phyloP scores from a whole-genome alignment of 257 asterid species.

The Thymus mandschuricus region DNA sequence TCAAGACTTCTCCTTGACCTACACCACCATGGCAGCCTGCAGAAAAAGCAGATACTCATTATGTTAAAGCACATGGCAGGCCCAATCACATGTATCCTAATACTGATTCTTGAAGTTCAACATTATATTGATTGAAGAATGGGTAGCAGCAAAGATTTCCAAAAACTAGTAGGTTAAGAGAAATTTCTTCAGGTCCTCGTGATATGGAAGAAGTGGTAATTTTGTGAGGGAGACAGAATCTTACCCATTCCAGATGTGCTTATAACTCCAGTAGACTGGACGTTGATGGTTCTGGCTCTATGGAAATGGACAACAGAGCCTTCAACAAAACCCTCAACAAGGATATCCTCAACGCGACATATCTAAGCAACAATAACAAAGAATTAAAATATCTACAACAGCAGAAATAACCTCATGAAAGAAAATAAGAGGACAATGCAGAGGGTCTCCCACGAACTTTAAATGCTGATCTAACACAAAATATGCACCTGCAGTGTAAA shows the following conservation, averaged over 20 bases:
- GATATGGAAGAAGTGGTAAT: background rate
- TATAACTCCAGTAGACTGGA: slow-evolving; percentile 77
- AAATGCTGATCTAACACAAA: slow-evolving; percentile 16
- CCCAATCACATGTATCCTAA: background rate
- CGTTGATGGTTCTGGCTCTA: slow-evolving; percentile 80
- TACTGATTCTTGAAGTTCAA: background rate
- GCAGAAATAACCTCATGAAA: slow-evolving; percentile 21
- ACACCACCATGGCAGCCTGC: slow-evolving; percentile 94
- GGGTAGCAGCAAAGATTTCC: slow-evolving; percentile 8
- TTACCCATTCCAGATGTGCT: slow-evolving; percentile 97
- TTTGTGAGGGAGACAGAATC: slow-evolving; percentile 22
- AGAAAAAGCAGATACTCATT: slow-evolving; percentile 26
- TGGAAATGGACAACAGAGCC: slow-evolving; percentile 99
- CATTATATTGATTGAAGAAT: slow-evolving; percentile 19
- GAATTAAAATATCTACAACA: slow-evolving; percentile 14
- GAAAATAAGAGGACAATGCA: slow-evolving; percentile 15
- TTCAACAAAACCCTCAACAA: slow-evolving; percentile 87
- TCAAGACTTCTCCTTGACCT: slow-evolving; percentile 72
- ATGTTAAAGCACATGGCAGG: slow-evolving; percentile 16
- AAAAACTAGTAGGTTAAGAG: slow-evolving; percentile 8
- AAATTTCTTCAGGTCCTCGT: slow-evolving; percentile 5
- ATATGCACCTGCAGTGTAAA: slow-evolving; percentile 92
- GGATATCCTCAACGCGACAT: slow-evolving; percentile 98
- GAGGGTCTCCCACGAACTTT: slow-evolving; percentile 16
- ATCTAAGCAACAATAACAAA: slow-evolving; percentile 51